Base-by-base conservation (phyloP, 257 asterid genomes). In the Paulownia fortunei region DNA sequence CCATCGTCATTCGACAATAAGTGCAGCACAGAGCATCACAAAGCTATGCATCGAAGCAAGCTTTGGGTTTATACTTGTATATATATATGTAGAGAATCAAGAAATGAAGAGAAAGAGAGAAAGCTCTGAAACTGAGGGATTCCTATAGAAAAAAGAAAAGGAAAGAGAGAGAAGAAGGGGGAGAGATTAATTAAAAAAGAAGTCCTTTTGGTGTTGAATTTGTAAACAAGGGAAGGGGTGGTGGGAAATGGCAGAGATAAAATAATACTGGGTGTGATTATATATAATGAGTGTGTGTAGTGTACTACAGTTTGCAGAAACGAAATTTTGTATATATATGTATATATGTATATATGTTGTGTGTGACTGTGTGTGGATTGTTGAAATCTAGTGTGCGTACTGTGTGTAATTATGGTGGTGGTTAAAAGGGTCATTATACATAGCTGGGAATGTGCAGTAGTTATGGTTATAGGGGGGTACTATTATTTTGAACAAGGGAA, bases 111-210 rank as follows among this genome's bases (percentile, higher is more conserved):
- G 18, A 27, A 58, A 54, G 34, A 61, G 9, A 12, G 68, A 32
- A 39, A 54, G 86, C 88, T 76, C 88, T 84, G 85, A 80, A 86
- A 83, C 84, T 80, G 87, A 86, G 86, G 81, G 80, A 63, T 46
- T 41, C 75, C 60, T 61, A 54, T 46, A 32, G 74, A 58, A 63
- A 63, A 72, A 23, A 46, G 56, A 64, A 18, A 39, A 26, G 46
- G 49, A 58, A 41, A 51, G 49, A 55, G 55, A 32, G 36, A 67
- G 82, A 72, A 36, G 56, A 52, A 6, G 24, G 36, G 49, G 59
- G 59, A 75, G 58, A 32, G 21, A 51, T n/a, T 70, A 8, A 42
- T 42, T 65, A 63, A 76, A 78, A 3, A 39, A 44, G 10, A 23
- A 42, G n/a, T 5, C 15, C 69, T 10, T 80, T 76, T 71, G 42